Conservation (phyloP, 805 yeast species). For the Lipomyces spencermartinsiae region DNA sequence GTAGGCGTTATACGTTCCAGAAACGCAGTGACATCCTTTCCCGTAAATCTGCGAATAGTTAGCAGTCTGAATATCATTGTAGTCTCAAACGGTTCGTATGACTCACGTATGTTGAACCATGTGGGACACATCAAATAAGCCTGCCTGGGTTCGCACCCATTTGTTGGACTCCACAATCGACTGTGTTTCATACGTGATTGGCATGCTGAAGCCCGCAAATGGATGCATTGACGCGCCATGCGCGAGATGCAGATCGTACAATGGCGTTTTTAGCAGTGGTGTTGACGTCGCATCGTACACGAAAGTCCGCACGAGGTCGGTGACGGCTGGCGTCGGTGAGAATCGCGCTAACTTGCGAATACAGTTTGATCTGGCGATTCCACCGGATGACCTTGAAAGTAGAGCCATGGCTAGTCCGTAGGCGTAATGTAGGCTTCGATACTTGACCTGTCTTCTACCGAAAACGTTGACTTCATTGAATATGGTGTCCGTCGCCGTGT, state of each 20-base stretch:
- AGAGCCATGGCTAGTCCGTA: not conserved
- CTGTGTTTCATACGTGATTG: constrained; percentile 78
- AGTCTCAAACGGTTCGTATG: not conserved
- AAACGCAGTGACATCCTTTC: constrained; percentile 69
- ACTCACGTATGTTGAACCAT: constrained; percentile 79
- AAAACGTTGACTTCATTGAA: too few species aligned
- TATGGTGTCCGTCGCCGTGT: too few species aligned
- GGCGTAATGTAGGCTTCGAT: not conserved
- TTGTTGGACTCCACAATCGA: constrained; percentile 90
- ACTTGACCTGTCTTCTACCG: too few species aligned
- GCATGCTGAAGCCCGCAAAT: constrained; percentile 97
- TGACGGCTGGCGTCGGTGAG: not conserved
- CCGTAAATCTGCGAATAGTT: constrained; percentile 55
- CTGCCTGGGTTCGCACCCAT: constrained; percentile 89
- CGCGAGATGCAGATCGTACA: constrained; percentile 77
- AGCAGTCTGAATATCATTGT: not conserved
- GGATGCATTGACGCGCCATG: constrained; percentile 92
- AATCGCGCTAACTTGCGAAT: not conserved
- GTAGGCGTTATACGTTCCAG: constrained; percentile 88
- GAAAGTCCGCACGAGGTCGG: not conserved
- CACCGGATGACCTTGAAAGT: not conserved
- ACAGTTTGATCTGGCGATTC: not conserved
- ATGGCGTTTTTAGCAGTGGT: constrained; percentile 65
- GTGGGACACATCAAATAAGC: constrained; percentile 95
- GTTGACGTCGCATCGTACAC: not conserved